Evolutionary conservation across 305 asterid genomes (phyloP).

Genomic region (Fraxinus platypoda): DNA sequence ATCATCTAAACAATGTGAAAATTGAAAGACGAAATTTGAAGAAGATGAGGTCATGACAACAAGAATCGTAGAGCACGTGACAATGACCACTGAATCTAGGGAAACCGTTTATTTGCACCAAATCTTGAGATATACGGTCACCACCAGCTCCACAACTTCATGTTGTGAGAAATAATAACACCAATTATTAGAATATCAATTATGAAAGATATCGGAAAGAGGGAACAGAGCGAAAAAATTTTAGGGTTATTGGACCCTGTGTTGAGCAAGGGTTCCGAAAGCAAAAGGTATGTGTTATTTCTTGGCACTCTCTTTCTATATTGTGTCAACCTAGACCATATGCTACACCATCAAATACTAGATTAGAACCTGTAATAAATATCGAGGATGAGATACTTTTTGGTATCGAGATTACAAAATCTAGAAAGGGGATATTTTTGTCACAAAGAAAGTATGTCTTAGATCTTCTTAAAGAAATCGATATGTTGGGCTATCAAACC

Average conservation of each 20-base stretch:
- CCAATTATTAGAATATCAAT: not conserved
- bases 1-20: not conserved
- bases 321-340: not conserved
- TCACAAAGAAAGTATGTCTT: not conserved
- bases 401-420: no score
- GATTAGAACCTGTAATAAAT: not conserved
- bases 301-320: not conserved
- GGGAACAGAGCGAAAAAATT: not conserved
- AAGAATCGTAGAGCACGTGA: not conserved
- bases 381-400: not conserved
- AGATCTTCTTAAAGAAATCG: not conserved
- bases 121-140: not conserved
- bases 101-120: not conserved
- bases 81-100: not conserved
- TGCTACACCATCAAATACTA: not conserved
- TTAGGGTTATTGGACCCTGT: not conserved
- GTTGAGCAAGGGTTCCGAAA: not conserved
- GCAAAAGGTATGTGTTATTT: not conserved
- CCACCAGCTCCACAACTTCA: not conserved
- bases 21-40: not conserved
- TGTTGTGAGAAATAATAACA: not conserved
- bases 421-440: not conserved
- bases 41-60: not conserved
- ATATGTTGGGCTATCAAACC: not conserved
- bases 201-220: not conserved